Evolutionary conservation across 495 filamentous ascomycete genomes (phyloP).

Genomic region (Tuber magnatum): DNA sequence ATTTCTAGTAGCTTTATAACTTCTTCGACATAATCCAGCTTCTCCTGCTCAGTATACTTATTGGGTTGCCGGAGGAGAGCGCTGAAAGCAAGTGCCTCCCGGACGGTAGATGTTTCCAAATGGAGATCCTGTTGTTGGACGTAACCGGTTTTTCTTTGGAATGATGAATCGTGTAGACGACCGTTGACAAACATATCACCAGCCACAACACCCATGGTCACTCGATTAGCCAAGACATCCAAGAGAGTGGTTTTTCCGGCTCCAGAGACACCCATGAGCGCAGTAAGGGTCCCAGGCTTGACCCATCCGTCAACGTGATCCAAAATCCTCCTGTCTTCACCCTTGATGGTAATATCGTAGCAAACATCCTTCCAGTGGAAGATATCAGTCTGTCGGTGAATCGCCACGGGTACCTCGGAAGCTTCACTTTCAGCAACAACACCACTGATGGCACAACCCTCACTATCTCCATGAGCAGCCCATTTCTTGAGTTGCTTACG

Average conservation of each 20-base stretch:
- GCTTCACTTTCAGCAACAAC: conserved; percentile 46
- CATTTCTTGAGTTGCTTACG: conserved; percentile 57
- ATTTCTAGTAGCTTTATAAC: conserved; percentile 86
- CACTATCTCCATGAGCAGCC: conserved; percentile 50
- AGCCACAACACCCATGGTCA: conserved; percentile 76
- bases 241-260: conserved; percentile 69
- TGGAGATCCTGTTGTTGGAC: conserved; percentile 96
- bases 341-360: conserved; percentile 86
- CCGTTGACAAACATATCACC: conserved; percentile 85
- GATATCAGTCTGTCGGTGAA: conserved; percentile 61
- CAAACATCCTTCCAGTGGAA: conserved; percentile 83
- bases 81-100: conserved; percentile 75
- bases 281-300: conserved; percentile 81
- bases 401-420: conserved; percentile 45
- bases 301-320: conserved; percentile 85
- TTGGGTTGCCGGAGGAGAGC: conserved; percentile 78
- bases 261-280: conserved; percentile 73
- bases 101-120: conserved; percentile 74
- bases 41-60: conserved; percentile 60
- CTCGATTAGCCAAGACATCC: conserved; percentile 67
- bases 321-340: conserved; percentile 63
- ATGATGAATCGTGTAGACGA: conserved; percentile 63
- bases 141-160: conserved; percentile 91
- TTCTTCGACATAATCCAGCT: conserved; percentile 79
- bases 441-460: conserved; percentile 48